phyloP scores from a whole-genome alignment of 345 rosid species.

The Aurinia saxatilis region DNA sequence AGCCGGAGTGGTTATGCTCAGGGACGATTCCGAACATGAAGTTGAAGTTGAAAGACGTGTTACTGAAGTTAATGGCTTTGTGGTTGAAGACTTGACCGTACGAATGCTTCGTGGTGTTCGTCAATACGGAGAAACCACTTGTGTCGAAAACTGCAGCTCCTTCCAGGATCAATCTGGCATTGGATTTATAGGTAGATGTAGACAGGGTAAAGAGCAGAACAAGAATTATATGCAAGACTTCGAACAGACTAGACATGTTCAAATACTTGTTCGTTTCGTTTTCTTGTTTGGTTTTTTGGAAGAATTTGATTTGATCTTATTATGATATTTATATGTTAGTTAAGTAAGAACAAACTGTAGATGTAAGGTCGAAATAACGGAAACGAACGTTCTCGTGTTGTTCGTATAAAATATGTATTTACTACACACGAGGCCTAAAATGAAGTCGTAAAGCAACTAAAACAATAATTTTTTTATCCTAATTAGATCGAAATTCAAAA shows the following conservation, averaged over 20 bases:
- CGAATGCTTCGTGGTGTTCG: slow-evolving; percentile 26
- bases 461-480: too few relatives aligned
- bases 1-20: slow-evolving; percentile 8
- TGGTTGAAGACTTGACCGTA: slow-evolving; percentile 39
- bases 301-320: too few relatives aligned
- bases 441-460: too few relatives aligned
- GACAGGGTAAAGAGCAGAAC: neutral
- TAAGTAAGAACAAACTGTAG: too few relatives aligned
- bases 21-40: slow-evolving; percentile 45
- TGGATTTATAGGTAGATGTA: neutral
- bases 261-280: too few relatives aligned
- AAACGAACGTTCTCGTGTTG: too few relatives aligned
- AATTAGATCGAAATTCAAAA: too few relatives aligned
- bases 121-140: slow-evolving; percentile 34
- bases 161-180: neutral
- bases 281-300: neutral
- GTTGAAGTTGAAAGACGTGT: slow-evolving; percentile 37
- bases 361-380: too few relatives aligned
- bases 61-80: slow-evolving; percentile 20
- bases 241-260: neutral
- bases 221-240: neutral
- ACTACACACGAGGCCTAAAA: too few relatives aligned
- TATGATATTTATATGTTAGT: too few relatives aligned
- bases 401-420: too few relatives aligned
- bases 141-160: neutral